Conservation (phyloP, 163 green algal species). For the Chlamydomonas reinhardtii region DNA sequence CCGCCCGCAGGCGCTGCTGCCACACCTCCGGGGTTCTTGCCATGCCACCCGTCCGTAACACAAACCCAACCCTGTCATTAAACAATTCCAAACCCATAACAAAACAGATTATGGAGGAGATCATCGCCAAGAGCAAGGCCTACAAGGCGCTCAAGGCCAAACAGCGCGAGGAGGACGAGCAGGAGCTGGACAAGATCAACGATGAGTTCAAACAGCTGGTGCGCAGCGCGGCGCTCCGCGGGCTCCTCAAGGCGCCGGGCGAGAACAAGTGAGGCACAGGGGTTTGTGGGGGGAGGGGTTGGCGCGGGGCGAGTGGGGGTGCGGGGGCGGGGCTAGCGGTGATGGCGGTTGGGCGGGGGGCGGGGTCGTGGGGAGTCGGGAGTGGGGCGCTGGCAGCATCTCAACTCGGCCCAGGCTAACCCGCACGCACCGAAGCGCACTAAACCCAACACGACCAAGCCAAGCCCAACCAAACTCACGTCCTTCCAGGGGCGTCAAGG, state of each 20-base stretch:
- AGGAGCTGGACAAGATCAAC: conserved; percentile 72
- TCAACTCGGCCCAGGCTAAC: no score
- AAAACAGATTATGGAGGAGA: conserved; percentile 96
- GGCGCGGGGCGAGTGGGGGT: not conserved
- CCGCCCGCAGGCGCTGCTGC: no score
- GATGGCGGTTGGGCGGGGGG: not conserved
- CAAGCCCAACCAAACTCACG: no score
- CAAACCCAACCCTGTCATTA: no score
- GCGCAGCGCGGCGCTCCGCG: conserved; percentile 45
- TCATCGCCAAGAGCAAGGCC: conserved; percentile 96
- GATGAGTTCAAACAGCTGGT: conserved; percentile 73
- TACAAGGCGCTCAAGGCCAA: conserved; percentile 84
- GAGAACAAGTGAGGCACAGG: conserved; percentile 68
- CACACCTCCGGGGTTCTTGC: no score
- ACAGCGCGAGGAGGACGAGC: conserved; percentile 92
- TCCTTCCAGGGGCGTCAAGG: conserved; percentile 60
- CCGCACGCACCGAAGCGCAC: no score
- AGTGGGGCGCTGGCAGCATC: no score
- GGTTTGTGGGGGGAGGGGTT: not conserved
- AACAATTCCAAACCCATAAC: no score
- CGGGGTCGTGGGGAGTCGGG: no score
- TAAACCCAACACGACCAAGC: no score
- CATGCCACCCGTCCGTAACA: no score
- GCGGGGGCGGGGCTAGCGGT: not conserved
- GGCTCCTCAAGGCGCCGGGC: conserved; percentile 60